A percentile compares a stretch with the other conserved stretches of the same genome.
These are phyloP conservation scores for Nelumbo lutea DNA, from an alignment of 164 flowering plant genomes.

Conservation along the genomic window DNA sequence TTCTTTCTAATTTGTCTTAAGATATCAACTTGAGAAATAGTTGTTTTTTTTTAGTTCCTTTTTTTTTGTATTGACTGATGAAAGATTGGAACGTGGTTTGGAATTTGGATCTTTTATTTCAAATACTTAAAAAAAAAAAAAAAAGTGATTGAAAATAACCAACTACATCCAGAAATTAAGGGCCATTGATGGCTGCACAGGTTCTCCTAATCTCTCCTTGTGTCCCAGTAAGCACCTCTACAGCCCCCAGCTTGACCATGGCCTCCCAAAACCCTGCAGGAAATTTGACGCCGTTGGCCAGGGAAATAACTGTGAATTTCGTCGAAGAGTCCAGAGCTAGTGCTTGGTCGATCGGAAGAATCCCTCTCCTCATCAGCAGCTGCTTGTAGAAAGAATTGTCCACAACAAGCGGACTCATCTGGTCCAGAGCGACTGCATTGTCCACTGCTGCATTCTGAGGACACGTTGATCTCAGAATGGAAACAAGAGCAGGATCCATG, in stretches of 20 bases:
- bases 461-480: slow-evolving; percentile 15
- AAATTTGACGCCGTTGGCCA: slow-evolving; percentile 12
- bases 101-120: too few species aligned
- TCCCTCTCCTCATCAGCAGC: slow-evolving; percentile 20
- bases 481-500: slow-evolving; percentile 30
- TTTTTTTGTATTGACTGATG: too few species aligned
- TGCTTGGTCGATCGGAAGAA: slow-evolving; percentile 42
- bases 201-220: slow-evolving; percentile 30
- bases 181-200: slow-evolving; percentile 21
- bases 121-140: too few species aligned
- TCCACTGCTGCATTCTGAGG: slow-evolving; percentile 15
- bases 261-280: slow-evolving; percentile 23
- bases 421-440: slow-evolving; percentile 26
- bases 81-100: too few species aligned
- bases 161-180: too few species aligned
- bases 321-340: slow-evolving; percentile 30
- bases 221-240: slow-evolving; percentile 22
- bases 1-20: background rate
- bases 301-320: background rate
- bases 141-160: too few species aligned
- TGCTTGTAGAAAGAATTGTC: slow-evolving; percentile 36
- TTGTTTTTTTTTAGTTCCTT: too few species aligned
- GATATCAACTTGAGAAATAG: too few species aligned
- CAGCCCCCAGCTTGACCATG: slow-evolving; percentile 35
- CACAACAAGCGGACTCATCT: slow-evolving; percentile 16